A percentile compares a stretch with the other conserved stretches of the same genome.
Evolutionary conservation across 2,329 filamentous ascomycete species (phyloP).

Genomic region (Fusarium sarcochroum): DNA sequence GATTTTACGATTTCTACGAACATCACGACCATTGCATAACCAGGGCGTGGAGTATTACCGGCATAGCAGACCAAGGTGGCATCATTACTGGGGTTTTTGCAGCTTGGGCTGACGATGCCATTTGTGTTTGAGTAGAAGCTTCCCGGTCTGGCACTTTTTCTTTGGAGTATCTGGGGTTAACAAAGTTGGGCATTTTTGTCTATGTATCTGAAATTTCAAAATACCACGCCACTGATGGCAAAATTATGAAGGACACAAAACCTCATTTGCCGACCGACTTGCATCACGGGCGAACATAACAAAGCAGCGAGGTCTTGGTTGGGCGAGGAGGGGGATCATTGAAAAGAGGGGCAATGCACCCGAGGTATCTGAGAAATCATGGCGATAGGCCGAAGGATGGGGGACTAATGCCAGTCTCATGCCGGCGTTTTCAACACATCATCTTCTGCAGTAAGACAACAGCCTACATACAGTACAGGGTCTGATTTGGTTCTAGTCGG

Average conservation of each 20-base stretch:
- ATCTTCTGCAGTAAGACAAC: constrained; percentile 43
- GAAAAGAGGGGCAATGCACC: constrained; percentile 36
- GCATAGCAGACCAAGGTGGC: constrained; percentile 43
- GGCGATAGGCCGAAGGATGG: constrained; percentile 35
- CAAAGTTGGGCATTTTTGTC: constrained; percentile 39
- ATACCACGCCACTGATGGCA: constrained; percentile 47
- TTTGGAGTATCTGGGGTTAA: constrained; percentile 48
- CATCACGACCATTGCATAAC: constrained; percentile 50
- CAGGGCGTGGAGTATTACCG: constrained; percentile 47
- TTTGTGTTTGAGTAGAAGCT: constrained; percentile 43
- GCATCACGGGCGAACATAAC: neutral
- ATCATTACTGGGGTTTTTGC: constrained; percentile 44
- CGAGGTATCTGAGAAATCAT: constrained; percentile 25
- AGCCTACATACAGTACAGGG: constrained; percentile 4
- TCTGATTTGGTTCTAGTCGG: constrained; percentile 19
- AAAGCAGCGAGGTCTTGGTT: constrained; percentile 2
- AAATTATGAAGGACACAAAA: constrained; percentile 30
- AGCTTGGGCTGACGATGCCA: constrained; percentile 44
- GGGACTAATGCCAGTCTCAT: constrained; percentile 36
- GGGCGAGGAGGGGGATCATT: constrained; percentile 11
- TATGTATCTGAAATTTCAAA: constrained; percentile 44
- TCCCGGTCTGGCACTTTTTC: constrained; percentile 39
- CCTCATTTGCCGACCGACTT: constrained; percentile 4
- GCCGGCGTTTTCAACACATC: constrained; percentile 32
- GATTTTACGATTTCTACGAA: constrained; percentile 48